Conservation (phyloP, 2,329 filamentous ascomycete species). For the Alternaria panax region DNA sequence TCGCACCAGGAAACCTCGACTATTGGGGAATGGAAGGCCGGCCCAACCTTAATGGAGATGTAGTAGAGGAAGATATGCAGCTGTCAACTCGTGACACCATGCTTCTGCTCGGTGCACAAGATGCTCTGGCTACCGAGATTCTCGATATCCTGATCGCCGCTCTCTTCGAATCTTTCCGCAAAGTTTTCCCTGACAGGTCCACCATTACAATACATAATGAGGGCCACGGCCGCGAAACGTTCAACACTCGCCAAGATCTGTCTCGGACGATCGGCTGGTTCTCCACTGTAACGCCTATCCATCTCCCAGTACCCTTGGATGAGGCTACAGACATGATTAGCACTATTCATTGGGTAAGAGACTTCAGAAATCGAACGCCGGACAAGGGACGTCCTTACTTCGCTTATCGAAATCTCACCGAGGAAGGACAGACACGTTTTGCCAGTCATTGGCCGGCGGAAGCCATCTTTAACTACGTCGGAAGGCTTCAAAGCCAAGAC, state of each 20-base stretch:
- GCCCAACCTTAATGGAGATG: conserved; percentile 45
- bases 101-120: conserved; percentile 43
- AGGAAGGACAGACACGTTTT: conserved; percentile 36
- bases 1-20: conserved; percentile 36
- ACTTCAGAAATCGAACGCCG: conserved; percentile 39
- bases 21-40: conserved; percentile 52
- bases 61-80: conserved; percentile 39
- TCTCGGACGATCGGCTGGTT: conserved; percentile 62
- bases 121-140: conserved; percentile 45
- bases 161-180: conserved; percentile 53
- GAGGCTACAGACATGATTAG: conserved; percentile 41
- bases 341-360: conserved; percentile 45
- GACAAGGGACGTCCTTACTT: conserved; percentile 46
- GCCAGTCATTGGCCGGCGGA: conserved; percentile 45
- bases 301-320: conserved; percentile 31
- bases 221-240: conserved; percentile 58
- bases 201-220: conserved; percentile 57
- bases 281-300: conserved; percentile 50
- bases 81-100: conserved; percentile 44
- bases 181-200: conserved; percentile 52
- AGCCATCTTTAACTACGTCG: conserved; percentile 45
- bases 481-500: conserved; percentile 41
- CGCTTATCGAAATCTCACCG: conserved; percentile 34
- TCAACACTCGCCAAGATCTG: conserved; percentile 56
- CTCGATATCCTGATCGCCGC: conserved; percentile 48